phyloP scores from a whole-genome alignment of 192 early-diverging fungal species.

The Backusella macrospora region DNA sequence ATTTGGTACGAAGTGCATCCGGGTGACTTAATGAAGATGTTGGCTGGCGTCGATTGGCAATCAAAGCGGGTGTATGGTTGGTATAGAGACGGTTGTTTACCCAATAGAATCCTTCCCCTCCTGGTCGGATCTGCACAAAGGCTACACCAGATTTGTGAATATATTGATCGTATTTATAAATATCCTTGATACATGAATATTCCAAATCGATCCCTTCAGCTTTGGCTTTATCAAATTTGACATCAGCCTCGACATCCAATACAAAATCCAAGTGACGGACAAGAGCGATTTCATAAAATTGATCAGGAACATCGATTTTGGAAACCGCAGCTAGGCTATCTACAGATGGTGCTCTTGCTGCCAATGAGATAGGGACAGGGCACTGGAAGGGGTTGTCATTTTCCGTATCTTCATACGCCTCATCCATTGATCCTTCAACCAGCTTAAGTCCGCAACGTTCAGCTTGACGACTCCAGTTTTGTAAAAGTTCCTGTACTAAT shows the following conservation, averaged over 20 bases:
- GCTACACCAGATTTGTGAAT: constrained; percentile 89
- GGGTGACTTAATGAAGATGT: constrained; percentile 49
- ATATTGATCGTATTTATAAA: constrained; percentile 84
- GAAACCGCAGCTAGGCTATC: constrained; percentile 39
- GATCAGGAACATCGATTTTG: constrained; percentile 46
- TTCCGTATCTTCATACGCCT: constrained; percentile 63
- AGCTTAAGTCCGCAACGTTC: constrained; percentile 88
- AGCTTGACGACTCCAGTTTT: constrained; percentile 76
- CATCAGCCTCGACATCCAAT: constrained; percentile 92
- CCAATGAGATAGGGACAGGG: constrained; percentile 67
- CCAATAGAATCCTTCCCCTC: constrained; percentile 81
- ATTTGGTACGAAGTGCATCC: constrained; percentile 59
- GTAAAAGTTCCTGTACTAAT: constrained; percentile 85
- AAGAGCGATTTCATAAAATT: constrained; percentile 81
- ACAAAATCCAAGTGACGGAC: constrained; percentile 84
- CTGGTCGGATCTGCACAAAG: constrained; percentile 85
- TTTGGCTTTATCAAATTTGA: constrained; percentile 57
- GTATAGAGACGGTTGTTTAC: constrained; percentile 82
- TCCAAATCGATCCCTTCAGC: constrained; percentile 50
- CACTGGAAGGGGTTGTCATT: constrained; percentile 90
- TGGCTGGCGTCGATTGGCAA: constrained; percentile 39
- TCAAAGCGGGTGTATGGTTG: constrained; percentile 51
- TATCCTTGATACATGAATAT: constrained; percentile 63
- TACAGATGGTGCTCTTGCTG: constrained; percentile 63
- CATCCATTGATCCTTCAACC: constrained; percentile 85